These are phyloP conservation scores for Marasmius tenuissimus DNA, from an alignment of 1,284 basidiomycete species.

Conservation along the genomic window DNA sequence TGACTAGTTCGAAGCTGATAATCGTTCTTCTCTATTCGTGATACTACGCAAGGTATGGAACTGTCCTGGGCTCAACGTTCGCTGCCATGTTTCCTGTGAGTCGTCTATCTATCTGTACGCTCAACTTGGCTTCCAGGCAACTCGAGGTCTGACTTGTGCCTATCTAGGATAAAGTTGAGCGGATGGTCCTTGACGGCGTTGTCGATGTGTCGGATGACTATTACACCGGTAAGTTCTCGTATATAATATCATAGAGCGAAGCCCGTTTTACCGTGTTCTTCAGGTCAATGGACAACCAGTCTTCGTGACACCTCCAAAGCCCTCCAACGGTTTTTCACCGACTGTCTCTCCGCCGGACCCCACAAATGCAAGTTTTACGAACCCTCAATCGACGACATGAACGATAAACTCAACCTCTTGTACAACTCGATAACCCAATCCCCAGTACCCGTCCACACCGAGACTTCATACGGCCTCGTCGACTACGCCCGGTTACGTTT, in stretches of 20 bases:
- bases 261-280: constrained; percentile 3
- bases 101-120: constrained; percentile 1
- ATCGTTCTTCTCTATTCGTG: background rate
- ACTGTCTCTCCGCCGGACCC: constrained; percentile 23
- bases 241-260: background rate
- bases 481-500: constrained; percentile 14
- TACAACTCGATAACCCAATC: constrained; percentile 9
- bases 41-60: constrained; percentile 36
- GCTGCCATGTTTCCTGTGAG: constrained; percentile 47
- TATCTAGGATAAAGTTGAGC: constrained; percentile 38
- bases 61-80: constrained; percentile 45
- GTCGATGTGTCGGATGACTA: constrained; percentile 33
- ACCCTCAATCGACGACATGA: constrained; percentile 20
- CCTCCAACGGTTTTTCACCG: constrained; percentile 24
- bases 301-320: constrained; percentile 25
- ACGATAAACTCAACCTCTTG: constrained; percentile 19
- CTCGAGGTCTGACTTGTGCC: background rate
- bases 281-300: constrained; percentile 25
- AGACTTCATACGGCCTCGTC: constrained; percentile 13
- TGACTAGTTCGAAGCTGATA: background rate
- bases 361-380: constrained; percentile 26
- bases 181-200: constrained; percentile 35
- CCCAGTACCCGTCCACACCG: constrained; percentile 15
- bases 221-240: constrained; percentile 21
- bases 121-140: background rate